Evolutionary conservation across 163 green algal species (phyloP), one percentile per base, ranked within the genome.

Genomic region (Scenedesmus sp.): DNA sequence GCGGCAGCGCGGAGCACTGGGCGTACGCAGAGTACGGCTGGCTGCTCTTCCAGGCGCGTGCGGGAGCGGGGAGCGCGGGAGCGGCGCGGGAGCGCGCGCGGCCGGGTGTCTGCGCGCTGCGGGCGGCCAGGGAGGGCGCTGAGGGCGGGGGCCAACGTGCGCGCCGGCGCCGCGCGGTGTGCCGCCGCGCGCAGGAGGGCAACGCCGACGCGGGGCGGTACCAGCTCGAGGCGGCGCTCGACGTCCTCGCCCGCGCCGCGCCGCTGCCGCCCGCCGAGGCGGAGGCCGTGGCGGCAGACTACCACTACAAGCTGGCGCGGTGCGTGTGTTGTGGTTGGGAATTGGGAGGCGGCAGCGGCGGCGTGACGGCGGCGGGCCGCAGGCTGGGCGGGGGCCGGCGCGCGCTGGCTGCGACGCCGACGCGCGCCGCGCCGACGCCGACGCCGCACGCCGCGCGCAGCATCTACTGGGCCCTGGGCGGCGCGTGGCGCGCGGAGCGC

Each of bases 1-100:
- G 83, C 3, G 67, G 53, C 45, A 69, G 50, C 48, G 81, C 80
- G 3, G 87, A 87, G 67, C 75, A 79, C 15, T 91, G 87, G 87
- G 84, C 82, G 6, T 72, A 80, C 15, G 84, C 82, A 4, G 87
- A 91, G 82, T 87, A 89, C n/a, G 87, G 84, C 31, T 85, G 74
- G 78, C 65, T 91, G 76, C 80, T 91, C 63, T 72, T 87, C 58
- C 13, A 84, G 66, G 62, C 81, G 50, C 60, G 83, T 10, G 39
- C 73, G 7, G 42, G 15, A 14, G 34, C 7, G 6, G 39, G 39
- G 7, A 47, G 10, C 10, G 7, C 39, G 10, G 10, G 39, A 10
- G 39, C 39, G 39, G 39, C 6, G 39, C 7, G n/a, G n/a, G n/a
- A n/a, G n/a, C n/a, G n/a, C n/a, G 39, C 10, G 39, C 10, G 39